Evolutionary conservation across 2,329 filamentous ascomycete species (phyloP).

Genomic region (Pseudopyrenochaeta lycopersici): DNA sequence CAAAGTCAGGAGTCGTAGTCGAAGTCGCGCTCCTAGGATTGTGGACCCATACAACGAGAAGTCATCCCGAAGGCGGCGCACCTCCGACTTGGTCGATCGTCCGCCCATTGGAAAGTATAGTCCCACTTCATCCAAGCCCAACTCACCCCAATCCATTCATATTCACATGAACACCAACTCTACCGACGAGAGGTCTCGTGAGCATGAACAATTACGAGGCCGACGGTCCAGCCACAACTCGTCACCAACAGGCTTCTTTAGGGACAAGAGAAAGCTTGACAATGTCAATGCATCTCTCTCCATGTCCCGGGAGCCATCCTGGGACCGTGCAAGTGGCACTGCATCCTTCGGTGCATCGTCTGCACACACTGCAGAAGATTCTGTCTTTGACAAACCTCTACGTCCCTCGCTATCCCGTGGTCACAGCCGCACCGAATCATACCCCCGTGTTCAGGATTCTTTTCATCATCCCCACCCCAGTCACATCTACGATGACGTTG

Average conservation of each 20-base stretch:
- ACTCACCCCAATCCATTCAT: slow-evolving; percentile 31
- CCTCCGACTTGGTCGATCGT: slow-evolving; percentile 19
- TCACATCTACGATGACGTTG: slow-evolving; percentile 15
- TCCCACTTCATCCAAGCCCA: slow-evolving; percentile 18
- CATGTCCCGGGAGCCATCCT: slow-evolving; percentile 30
- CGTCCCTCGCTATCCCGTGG: slow-evolving; percentile 6
- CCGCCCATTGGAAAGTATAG: slow-evolving; percentile 29
- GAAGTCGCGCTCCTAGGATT: slow-evolving; percentile 12
- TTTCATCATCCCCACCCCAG: slow-evolving; percentile 11
- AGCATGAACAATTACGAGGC: slow-evolving; percentile 11
- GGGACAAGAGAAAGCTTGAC: slow-evolving; percentile 14
- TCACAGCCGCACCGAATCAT: slow-evolving; percentile 3
- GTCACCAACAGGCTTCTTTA: slow-evolving; percentile 15
- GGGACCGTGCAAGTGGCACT: slow-evolving; percentile 31
- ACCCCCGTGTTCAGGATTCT: background rate
- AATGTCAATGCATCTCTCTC: slow-evolving; percentile 15
- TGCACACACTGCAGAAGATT: slow-evolving; percentile 26
- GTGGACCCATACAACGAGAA: slow-evolving; percentile 15
- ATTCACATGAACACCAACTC: slow-evolving; percentile 24
- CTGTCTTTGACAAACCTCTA: slow-evolving; percentile 26
- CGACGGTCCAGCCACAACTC: slow-evolving; percentile 16
- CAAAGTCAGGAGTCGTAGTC: slow-evolving; percentile 19
- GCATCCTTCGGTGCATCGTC: slow-evolving; percentile 29
- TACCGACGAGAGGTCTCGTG: slow-evolving; percentile 18
- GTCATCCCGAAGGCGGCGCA: slow-evolving; percentile 14